These are phyloP conservation scores for Ophioceras dolichostomum DNA, from an alignment of 2,329 filamentous ascomycete species.

Conservation along the genomic window DNA sequence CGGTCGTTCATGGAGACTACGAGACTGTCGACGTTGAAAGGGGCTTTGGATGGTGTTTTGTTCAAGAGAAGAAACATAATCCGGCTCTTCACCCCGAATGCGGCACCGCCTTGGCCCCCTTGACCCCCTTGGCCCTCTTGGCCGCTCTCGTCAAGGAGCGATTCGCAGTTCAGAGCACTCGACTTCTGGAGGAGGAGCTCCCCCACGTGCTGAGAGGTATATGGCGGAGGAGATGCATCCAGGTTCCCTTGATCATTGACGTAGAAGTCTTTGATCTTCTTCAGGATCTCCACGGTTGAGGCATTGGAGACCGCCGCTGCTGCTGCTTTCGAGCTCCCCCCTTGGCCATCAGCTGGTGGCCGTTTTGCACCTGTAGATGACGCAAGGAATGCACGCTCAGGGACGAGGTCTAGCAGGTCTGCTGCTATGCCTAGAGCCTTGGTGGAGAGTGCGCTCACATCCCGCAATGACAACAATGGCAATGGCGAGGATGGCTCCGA, in stretches of 20 bases:
- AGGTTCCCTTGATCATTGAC: slow-evolving; percentile 57
- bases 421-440: slow-evolving; percentile 36
- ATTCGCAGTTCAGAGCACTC: slow-evolving; percentile 35
- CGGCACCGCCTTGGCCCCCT: slow-evolving; percentile 27
- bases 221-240: slow-evolving; percentile 48
- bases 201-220: slow-evolving; percentile 40
- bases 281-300: slow-evolving; percentile 34
- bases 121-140: no score
- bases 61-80: slow-evolving; percentile 45
- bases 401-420: slow-evolving; percentile 50
- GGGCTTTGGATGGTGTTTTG: slow-evolving; percentile 33
- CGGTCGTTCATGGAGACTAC: slow-evolving; percentile 37
- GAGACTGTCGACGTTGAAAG: slow-evolving; percentile 33
- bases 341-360: no score
- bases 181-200: slow-evolving; percentile 52
- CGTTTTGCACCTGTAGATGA: slow-evolving; percentile 8
- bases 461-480: no score
- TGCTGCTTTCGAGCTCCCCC: slow-evolving; percentile 1
- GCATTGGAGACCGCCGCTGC: slow-evolving; percentile 5
- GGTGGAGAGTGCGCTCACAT: slow-evolving; percentile 10
- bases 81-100: slow-evolving; percentile 44
- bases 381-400: slow-evolving; percentile 46
- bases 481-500: no score
- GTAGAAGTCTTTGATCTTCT: slow-evolving; percentile 54
- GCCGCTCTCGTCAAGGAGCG: slow-evolving; percentile 26